phyloP scores from a whole-genome alignment of 129 eudicot genomes.

The Logfia minima region DNA sequence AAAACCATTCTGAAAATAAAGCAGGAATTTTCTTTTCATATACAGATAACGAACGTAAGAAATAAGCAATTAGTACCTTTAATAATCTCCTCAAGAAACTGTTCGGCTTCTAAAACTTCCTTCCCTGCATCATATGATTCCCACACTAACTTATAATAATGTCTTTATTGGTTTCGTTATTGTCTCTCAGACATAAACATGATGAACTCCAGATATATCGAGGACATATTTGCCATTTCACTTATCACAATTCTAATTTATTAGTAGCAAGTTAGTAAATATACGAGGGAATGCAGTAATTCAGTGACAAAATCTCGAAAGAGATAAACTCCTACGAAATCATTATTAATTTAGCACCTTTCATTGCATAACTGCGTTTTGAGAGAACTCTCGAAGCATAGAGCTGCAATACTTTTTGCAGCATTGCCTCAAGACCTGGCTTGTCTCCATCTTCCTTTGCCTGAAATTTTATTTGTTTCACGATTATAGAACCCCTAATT shows the following conservation, averaged over 20 bases:
- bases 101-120: conserved; percentile 71
- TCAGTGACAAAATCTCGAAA: background rate
- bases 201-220: background rate
- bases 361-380: conserved; percentile 90
- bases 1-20: background rate
- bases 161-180: background rate
- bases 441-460: conserved; percentile 94
- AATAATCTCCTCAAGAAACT: conserved; percentile 82
- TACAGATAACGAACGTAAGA: background rate
- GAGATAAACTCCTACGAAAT: background rate
- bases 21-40: background rate
- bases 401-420: conserved; percentile 92
- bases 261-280: background rate
- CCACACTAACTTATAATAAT: background rate
- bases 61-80: conserved; percentile 46
- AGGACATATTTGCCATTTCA: background rate
- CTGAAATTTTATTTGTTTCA: conserved; percentile 43
- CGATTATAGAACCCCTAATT: background rate
- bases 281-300: background rate
- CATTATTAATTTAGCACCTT: conserved; percentile 48
- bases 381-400: conserved; percentile 89
- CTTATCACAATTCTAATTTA: background rate
- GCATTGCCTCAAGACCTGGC: conserved; percentile 98
- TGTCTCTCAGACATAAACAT: background rate
- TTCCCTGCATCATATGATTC: conserved; percentile 52